A percentile compares a stretch with the other conserved stretches of the same genome.
Evolutionary conservation across 2,329 filamentous ascomycete species (phyloP).

Genomic region (Alternaria longipes): DNA sequence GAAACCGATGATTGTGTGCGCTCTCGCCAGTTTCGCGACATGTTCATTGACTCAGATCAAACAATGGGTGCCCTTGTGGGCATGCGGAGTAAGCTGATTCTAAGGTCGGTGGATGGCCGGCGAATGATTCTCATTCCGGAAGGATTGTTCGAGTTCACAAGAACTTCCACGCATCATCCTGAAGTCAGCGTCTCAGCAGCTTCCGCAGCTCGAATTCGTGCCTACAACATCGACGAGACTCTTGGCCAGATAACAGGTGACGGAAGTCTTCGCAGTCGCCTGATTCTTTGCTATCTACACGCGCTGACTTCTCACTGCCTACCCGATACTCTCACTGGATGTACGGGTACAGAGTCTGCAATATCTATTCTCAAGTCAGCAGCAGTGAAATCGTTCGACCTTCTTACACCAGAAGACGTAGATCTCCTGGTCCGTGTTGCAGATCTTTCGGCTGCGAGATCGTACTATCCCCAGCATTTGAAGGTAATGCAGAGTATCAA

Average conservation of each 20-base stretch:
- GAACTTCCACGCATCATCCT: slow-evolving; percentile 3
- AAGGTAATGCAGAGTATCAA: slow-evolving; percentile 55
- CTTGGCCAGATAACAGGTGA: slow-evolving; percentile 63
- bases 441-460: slow-evolving; percentile 45
- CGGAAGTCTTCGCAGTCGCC: slow-evolving; percentile 61
- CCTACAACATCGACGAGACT: slow-evolving; percentile 60
- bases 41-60: slow-evolving; percentile 39
- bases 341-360: slow-evolving; percentile 66
- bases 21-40: slow-evolving; percentile 39
- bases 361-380: slow-evolving; percentile 61
- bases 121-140: background rate
- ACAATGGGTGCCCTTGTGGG: slow-evolving; percentile 35
- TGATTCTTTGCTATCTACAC: slow-evolving; percentile 63
- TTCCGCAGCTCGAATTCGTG: slow-evolving; percentile 44
- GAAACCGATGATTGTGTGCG: slow-evolving; percentile 15
- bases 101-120: slow-evolving; percentile 18
- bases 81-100: slow-evolving; percentile 34
- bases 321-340: slow-evolving; percentile 58
- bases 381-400: slow-evolving; percentile 59
- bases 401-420: slow-evolving; percentile 39
- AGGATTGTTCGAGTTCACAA: background rate
- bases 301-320: slow-evolving; percentile 63
- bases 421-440: slow-evolving; percentile 39
- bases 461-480: slow-evolving; percentile 56
- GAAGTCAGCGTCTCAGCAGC: slow-evolving; percentile 30